phyloP scores from a whole-genome alignment of 257 asterid species.

The Hygrophila difformis region DNA sequence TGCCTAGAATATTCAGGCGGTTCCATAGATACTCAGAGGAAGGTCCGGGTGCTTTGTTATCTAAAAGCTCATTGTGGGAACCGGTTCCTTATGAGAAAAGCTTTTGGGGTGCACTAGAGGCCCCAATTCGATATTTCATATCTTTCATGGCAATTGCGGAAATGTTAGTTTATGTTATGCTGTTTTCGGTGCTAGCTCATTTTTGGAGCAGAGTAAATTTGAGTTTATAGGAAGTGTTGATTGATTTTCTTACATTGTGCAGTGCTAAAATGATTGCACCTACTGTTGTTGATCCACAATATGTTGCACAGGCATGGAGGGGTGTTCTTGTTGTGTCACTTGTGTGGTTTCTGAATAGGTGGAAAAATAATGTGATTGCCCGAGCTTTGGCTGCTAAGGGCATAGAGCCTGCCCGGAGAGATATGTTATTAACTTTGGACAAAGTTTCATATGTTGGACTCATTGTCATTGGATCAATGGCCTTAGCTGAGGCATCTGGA shows the following conservation, averaged over 20 bases:
- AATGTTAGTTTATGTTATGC: conserved; percentile 43
- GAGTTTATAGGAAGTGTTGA: conserved; percentile 1
- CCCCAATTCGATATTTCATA: conserved; percentile 59
- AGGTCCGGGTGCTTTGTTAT: conserved; percentile 62
- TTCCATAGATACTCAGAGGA: conserved; percentile 53
- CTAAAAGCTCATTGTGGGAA: conserved; percentile 51
- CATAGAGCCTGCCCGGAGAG: conserved; percentile 40
- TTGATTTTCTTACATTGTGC: conserved; percentile 19
- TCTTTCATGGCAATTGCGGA: conserved; percentile 70
- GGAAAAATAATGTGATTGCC: conserved; percentile 72
- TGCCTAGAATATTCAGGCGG: conserved; percentile 68
- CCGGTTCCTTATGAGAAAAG: conserved; percentile 83
- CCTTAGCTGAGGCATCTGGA: conserved; percentile 88
- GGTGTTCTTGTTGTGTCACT: conserved; percentile 63
- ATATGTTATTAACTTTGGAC: conserved; percentile 56
- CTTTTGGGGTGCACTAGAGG: conserved; percentile 91
- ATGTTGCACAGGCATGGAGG: conserved; percentile 63
- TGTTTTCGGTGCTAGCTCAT: conserved; percentile 5
- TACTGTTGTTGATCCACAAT: conserved; percentile 43
- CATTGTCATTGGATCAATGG: conserved; percentile 65
- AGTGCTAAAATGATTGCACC: conserved; percentile 88
- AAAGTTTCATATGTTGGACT: conserved; percentile 74
- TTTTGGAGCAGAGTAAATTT: not conserved
- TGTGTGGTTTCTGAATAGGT: conserved; percentile 81
- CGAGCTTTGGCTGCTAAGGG: conserved; percentile 50